Conservation (phyloP, 371 early-diverging fungal genomes). For the Quaeritorhiza haematococci region DNA sequence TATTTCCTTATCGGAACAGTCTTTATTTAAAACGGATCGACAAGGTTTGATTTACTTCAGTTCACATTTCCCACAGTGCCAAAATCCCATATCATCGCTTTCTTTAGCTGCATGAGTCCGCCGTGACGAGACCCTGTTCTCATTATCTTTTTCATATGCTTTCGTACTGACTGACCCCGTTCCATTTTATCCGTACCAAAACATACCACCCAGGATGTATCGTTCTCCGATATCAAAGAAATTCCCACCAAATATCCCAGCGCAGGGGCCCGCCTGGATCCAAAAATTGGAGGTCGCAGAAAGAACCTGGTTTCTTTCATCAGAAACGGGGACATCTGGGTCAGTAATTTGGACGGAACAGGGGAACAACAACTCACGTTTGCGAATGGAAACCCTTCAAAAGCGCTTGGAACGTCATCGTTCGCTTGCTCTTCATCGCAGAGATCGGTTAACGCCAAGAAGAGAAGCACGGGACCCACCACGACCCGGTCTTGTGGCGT, state of each 20-base stretch:
- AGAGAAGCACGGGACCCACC: slow-evolving; percentile 26
- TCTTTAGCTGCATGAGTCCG: too few species aligned
- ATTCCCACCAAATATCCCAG: slow-evolving; percentile 5
- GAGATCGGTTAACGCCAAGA: neutral
- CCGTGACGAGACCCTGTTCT: too few species aligned
- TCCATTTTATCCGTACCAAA: too few species aligned
- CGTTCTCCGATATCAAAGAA: slow-evolving; percentile 11
- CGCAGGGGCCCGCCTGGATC: slow-evolving; percentile 39
- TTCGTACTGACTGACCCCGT: too few species aligned
- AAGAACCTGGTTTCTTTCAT: slow-evolving; percentile 55
- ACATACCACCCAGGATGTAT: slow-evolving; percentile 7
- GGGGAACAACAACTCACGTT: slow-evolving; percentile 65
- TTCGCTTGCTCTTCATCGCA: neutral
- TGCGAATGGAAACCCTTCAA: too few species aligned
- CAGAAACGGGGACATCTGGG: slow-evolving; percentile 62
- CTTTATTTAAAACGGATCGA: slow-evolving; percentile 20
- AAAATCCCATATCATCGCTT: too few species aligned
- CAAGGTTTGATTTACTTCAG: too few species aligned
- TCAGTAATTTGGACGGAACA: slow-evolving; percentile 46
- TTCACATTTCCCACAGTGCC: too few species aligned
- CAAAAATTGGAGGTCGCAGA: slow-evolving; percentile 55
- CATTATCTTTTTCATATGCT: too few species aligned
- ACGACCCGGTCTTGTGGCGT: slow-evolving; percentile 50
- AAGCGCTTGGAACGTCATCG: too few species aligned
- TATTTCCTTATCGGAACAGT: slow-evolving; percentile 21